A percentile compares a stretch with the other conserved stretches of the same genome.
These are phyloP conservation scores for Sporisorium sorghi DNA, from an alignment of 1,284 basidiomycete species.

Conservation along the genomic window DNA sequence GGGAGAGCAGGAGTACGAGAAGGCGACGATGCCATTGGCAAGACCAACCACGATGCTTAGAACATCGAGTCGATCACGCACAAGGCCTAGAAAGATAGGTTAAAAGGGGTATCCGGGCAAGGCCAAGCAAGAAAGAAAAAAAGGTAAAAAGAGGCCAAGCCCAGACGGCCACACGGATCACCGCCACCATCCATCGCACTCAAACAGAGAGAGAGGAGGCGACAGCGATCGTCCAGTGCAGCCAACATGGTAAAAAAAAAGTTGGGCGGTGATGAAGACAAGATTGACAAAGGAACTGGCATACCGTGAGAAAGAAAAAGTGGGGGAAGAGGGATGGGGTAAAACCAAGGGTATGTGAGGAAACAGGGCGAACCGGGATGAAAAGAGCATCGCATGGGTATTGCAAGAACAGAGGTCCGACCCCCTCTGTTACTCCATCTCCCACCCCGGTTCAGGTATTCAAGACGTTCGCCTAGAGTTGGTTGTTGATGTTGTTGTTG, in stretches of 20 bases:
- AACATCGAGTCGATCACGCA: constrained; percentile 1
- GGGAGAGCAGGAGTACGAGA: constrained; percentile 4
- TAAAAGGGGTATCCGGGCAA: constrained; percentile 12
- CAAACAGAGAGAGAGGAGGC: background rate
- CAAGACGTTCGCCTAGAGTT: constrained; percentile 47
- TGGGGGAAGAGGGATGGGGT: background rate
- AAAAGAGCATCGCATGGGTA: constrained; percentile 59
- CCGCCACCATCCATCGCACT: background rate
- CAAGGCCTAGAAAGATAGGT: background rate
- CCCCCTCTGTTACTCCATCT: constrained; percentile 59
- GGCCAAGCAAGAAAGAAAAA: constrained; percentile 11
- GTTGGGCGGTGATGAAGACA: constrained; percentile 33
- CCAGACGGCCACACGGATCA: background rate
- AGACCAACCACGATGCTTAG: constrained; percentile 3
- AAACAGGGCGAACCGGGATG: constrained; percentile 38
- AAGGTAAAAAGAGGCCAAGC: constrained; percentile 1
- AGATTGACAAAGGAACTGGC: constrained; percentile 24
- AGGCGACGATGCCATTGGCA: constrained; percentile 6
- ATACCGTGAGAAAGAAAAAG: constrained; percentile 11
- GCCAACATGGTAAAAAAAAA: constrained; percentile 5
- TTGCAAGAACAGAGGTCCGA: constrained; percentile 59
- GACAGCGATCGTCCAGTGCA: background rate
- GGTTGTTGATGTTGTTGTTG: background rate
- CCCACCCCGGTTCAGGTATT: constrained; percentile 53
- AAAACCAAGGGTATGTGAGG: constrained; percentile 27